These are phyloP conservation scores for Sordaria brevicollis DNA, from an alignment of 495 filamentous ascomycete genomes.

Conservation along the genomic window DNA sequence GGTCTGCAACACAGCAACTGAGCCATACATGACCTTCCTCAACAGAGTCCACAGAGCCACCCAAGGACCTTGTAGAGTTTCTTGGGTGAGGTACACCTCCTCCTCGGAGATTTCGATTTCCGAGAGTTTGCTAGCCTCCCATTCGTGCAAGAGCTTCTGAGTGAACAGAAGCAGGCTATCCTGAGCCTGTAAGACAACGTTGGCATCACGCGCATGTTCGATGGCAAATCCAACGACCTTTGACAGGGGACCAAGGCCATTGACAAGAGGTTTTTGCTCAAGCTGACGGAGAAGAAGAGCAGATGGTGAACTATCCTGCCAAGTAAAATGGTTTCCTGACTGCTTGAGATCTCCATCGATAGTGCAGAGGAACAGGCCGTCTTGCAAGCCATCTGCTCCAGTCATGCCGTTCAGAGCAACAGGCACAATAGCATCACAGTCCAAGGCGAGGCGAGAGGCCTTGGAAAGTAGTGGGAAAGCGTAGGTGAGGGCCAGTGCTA, in stretches of 20 bases:
- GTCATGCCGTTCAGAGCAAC: slow-evolving; percentile 58
- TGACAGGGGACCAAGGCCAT: slow-evolving; percentile 70
- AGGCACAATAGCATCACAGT: slow-evolving; percentile 70
- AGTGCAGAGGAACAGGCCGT: slow-evolving; percentile 68
- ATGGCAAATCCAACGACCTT: slow-evolving; percentile 64
- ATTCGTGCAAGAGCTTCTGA: slow-evolving; percentile 61
- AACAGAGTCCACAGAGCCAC: slow-evolving; percentile 74
- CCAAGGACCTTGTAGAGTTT: slow-evolving; percentile 59
- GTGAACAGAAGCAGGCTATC: slow-evolving; percentile 65
- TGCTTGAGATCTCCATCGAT: slow-evolving; percentile 68
- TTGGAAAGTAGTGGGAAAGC: slow-evolving; percentile 66
- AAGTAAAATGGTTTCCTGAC: slow-evolving; percentile 56
- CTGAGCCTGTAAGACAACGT: slow-evolving; percentile 53
- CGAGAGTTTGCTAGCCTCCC: slow-evolving; percentile 76
- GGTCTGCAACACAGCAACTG: slow-evolving; percentile 65
- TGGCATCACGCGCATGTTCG: slow-evolving; percentile 50
- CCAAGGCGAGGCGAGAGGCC: slow-evolving; percentile 39
- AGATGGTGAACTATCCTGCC: slow-evolving; percentile 53
- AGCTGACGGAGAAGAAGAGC: slow-evolving; percentile 47
- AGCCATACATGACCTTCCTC: slow-evolving; percentile 67
- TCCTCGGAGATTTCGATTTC: slow-evolving; percentile 76
- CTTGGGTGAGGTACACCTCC: slow-evolving; percentile 51
- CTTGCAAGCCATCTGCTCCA: slow-evolving; percentile 62
- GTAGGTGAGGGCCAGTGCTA: slow-evolving; percentile 68
- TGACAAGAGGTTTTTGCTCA: slow-evolving; percentile 58